Conservation (phyloP, 2,329 filamentous ascomycete species). For the Hymenoscyphus fraxineus region DNA sequence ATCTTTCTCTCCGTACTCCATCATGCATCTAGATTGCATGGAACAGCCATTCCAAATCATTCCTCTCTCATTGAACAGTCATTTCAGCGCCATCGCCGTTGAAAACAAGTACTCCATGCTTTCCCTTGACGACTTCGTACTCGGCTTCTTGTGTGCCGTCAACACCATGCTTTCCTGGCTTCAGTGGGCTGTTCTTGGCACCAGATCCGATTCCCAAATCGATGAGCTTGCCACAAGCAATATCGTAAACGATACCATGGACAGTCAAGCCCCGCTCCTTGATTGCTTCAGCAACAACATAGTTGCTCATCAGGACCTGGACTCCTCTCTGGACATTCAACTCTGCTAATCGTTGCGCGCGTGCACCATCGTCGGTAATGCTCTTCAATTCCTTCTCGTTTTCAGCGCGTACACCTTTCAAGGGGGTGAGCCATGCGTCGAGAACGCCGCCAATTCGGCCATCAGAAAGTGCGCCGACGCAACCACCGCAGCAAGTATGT, state of each 20-base stretch:
- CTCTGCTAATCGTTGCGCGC: constrained; percentile 63
- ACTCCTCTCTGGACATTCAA: constrained; percentile 71
- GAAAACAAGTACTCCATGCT: constrained; percentile 51
- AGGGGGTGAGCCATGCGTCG: constrained; percentile 52
- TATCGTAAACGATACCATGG: constrained; percentile 74
- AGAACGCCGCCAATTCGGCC: constrained; percentile 49
- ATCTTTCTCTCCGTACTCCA: background rate
- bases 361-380: constrained; percentile 51
- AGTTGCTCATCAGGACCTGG: constrained; percentile 64
- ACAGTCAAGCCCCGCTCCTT: constrained; percentile 66
- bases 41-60: background rate
- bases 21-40: background rate
- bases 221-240: constrained; percentile 45
- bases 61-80: constrained; percentile 23
- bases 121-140: constrained; percentile 36
- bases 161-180: background rate
- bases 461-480: constrained; percentile 53
- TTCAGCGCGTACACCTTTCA: constrained; percentile 42
- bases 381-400: constrained; percentile 54
- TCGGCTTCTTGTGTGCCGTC: constrained; percentile 14
- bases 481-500: constrained; percentile 66
- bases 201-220: constrained; percentile 44
- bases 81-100: constrained; percentile 40
- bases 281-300: constrained; percentile 66
- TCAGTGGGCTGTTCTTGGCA: constrained; percentile 19